Evolutionary conservation across 2,329 filamentous ascomycete genomes (phyloP), one percentile per base, ranked within the genome.

Genomic region (Penicillium sp.): DNA sequence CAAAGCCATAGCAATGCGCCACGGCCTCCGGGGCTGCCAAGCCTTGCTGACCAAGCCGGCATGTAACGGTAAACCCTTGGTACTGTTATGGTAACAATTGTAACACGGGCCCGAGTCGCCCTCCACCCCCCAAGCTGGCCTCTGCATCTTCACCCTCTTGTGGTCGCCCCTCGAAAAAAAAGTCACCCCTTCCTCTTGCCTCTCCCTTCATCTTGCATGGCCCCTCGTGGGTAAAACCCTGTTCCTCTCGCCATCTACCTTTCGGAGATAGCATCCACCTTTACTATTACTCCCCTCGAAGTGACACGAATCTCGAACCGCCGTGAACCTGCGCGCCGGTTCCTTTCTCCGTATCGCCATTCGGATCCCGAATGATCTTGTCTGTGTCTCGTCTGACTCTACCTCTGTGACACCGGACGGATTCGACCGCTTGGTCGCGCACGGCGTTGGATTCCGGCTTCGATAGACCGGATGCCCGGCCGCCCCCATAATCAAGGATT

Each of bases 391-490:
- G n/a, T n/a, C n/a, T n/a, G 30, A 17, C 29, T 31, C 47, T n/a
- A n/a, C n/a, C n/a, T n/a, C n/a, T n/a, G n/a, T n/a, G n/a, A n/a
- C n/a, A n/a, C n/a, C n/a, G n/a, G n/a, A n/a, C n/a, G n/a, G n/a
- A n/a, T n/a, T 29, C 33, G 17, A 20, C 21, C 25, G 18, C 20
- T 16, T 16, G 31, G 33, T 37, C 32, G 31, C 33, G 18, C 28
- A 32, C 47, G 53, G 50, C 49, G 33, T 56, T 42, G 46, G 45
- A 53, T 40, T 48, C 47, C 51, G 47, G 45, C 45, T 55, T 11
- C 47, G 35, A 50, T 39, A 47, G 25, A 58, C 45, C 56, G 59
- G 54, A 61, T 59, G 55, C 45, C 58, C 41, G 45, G 43, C 44
- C 41, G 48, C 40, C 38, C 35, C 35, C 36, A 36, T 41, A 23